phyloP scores from a whole-genome alignment of 202 grass and related monocot genomes.

The Panicum virgatum region DNA sequence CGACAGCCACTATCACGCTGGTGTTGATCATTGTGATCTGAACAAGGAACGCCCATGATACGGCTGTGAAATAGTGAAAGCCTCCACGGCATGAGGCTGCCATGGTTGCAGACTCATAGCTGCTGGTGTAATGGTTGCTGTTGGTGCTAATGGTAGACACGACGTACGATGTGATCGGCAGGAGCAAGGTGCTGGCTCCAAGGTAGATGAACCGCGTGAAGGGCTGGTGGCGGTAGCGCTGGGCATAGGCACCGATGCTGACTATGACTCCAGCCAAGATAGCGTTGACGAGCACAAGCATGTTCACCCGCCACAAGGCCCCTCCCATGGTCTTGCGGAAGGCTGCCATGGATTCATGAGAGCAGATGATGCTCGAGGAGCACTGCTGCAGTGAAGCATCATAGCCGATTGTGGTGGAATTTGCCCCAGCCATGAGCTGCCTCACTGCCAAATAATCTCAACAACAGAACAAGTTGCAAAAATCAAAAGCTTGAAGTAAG shows the following conservation, averaged over 20 bases:
- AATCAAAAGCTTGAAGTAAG: too few relatives aligned
- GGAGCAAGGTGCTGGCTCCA: background rate
- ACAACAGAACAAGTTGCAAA: background rate
- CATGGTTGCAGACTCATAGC: background rate
- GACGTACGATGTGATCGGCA: slow-evolving; percentile 7
- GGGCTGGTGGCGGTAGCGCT: background rate
- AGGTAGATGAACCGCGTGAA: background rate
- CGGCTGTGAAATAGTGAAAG: background rate
- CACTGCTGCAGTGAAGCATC: background rate
- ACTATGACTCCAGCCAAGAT: background rate
- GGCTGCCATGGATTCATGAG: background rate
- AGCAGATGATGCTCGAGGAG: background rate
- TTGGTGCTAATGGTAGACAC: background rate
- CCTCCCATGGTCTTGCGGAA: background rate
- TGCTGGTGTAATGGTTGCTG: background rate
- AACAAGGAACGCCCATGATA: background rate
- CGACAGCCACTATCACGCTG: background rate
- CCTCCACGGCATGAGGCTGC: background rate
- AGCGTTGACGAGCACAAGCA: background rate
- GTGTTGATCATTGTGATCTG: background rate
- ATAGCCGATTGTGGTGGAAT: background rate
- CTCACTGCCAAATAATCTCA: background rate
- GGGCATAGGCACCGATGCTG: background rate
- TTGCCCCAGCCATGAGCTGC: background rate
- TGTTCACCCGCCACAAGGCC: background rate